Conservation (phyloP, 495 filamentous ascomycete species). For the Aspergillus heteromorphus region DNA sequence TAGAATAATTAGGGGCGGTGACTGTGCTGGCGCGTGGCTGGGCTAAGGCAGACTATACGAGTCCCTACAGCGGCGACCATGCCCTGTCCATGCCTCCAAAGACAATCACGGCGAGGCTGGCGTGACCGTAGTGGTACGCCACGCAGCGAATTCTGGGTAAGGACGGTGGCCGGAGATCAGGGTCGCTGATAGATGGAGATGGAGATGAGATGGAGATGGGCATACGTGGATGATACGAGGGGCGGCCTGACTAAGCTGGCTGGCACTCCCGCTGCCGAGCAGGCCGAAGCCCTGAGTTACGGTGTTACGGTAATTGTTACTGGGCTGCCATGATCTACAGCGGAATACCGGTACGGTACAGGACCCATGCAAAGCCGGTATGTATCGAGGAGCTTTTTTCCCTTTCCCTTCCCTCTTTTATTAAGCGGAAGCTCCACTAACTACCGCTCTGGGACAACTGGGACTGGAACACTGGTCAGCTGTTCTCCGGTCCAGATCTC, state of each 20-base stretch:
- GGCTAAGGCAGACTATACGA: constrained; percentile 2
- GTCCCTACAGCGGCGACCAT: constrained; percentile 1
- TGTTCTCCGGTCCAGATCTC: not conserved
- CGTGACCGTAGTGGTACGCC: too few relatives aligned
- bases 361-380: not conserved
- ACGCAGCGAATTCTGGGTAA: too few relatives aligned
- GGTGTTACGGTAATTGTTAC: too few relatives aligned
- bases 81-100: too few relatives aligned
- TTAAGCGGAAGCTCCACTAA: not conserved
- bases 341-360: not conserved
- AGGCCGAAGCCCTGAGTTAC: not conserved
- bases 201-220: not conserved
- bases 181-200: not conserved
- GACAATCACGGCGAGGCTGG: too few relatives aligned
- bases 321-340: not conserved
- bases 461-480: too few relatives aligned
- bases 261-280: not conserved
- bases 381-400: too few relatives aligned
- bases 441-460: not conserved
- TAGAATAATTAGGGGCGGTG: not conserved
- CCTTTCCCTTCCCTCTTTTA: not conserved
- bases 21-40: not conserved
- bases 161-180: not conserved
- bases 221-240: not conserved
- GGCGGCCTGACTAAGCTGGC: too few relatives aligned